phyloP scores from a whole-genome alignment of 108 stramenopile species.

The Nannochloropsis oceanica region DNA sequence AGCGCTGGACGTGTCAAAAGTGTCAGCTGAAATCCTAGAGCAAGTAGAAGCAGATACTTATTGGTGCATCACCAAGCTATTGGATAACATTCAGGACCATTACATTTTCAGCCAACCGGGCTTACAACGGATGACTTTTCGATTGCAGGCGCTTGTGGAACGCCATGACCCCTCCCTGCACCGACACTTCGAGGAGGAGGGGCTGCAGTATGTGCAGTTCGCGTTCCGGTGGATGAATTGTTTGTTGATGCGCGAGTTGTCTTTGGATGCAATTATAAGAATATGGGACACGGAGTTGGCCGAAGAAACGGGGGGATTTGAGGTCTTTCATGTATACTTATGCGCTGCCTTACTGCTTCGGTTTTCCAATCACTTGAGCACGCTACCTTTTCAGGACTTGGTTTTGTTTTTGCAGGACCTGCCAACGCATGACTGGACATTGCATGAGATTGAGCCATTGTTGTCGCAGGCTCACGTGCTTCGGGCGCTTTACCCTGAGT shows the following conservation, averaged over 20 bases:
- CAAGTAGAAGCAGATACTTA: constrained; percentile 87
- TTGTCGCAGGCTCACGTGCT: constrained; percentile 44
- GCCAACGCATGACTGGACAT: constrained; percentile 44
- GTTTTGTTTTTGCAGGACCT: constrained; percentile 78
- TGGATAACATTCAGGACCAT: constrained; percentile 94
- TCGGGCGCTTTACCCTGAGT: constrained; percentile 24
- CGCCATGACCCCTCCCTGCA: constrained; percentile 76
- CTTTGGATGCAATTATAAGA: constrained; percentile 40
- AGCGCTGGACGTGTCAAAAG: constrained; percentile 25
- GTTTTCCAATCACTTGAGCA: constrained; percentile 61
- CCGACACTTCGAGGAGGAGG: constrained; percentile 46
- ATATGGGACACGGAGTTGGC: constrained; percentile 36
- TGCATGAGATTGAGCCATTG: constrained; percentile 39
- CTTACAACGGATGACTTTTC: constrained; percentile 84
- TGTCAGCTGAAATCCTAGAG: constrained; percentile 1
- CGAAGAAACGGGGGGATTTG: constrained; percentile 60
- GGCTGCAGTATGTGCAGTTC: constrained; percentile 80
- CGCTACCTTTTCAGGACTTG: constrained; percentile 79
- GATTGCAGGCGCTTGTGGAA: constrained; percentile 74
- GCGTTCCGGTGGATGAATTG: constrained; percentile 99
- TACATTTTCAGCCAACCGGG: constrained; percentile 94
- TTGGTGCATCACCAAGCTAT: constrained; percentile 86
- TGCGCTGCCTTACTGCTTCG: constrained; percentile 90
- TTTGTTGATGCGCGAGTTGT: constrained; percentile 78
- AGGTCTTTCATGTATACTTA: constrained; percentile 92